A percentile compares a stretch with the other conserved stretches of the same genome.
phyloP scores from a whole-genome alignment of 75 land plant genomes.

The Sequoiadendron giganteum region DNA sequence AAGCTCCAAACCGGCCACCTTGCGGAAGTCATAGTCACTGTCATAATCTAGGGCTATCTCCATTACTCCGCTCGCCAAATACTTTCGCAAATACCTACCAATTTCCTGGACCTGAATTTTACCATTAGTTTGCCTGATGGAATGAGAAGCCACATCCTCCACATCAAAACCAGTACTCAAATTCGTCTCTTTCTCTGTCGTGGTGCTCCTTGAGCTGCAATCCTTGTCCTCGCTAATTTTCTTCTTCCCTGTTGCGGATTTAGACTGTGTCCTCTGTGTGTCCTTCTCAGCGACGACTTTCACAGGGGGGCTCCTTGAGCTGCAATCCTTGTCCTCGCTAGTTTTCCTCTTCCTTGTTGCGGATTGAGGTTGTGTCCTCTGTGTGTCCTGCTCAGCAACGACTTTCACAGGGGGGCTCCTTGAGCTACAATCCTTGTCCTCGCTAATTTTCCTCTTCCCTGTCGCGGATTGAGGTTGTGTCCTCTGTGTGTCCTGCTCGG shows the following conservation, averaged over 20 bases:
- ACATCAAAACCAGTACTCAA: neutral
- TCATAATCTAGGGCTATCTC: neutral
- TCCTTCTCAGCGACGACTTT: too few species aligned
- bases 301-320: neutral
- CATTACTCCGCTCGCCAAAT: neutral
- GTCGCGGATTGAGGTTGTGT: too few species aligned
- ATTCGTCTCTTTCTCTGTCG: neutral
- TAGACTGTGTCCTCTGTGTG: too few species aligned
- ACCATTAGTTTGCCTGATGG: neutral
- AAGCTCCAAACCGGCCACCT: conserved; percentile 17
- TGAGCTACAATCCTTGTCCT: neutral
- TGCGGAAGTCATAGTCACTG: neutral
- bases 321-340: neutral
- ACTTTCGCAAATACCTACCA: neutral
- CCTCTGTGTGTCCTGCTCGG: too few species aligned
- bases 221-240: neutral
- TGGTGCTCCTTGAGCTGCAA: neutral
- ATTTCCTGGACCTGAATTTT: neutral
- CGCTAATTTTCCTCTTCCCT: neutral
- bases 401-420: too few species aligned
- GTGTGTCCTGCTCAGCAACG: too few species aligned
- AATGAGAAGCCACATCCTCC: neutral
- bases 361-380: too few species aligned
- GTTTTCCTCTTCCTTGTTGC: too few species aligned
- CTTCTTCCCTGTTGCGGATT: too few species aligned